These are phyloP conservation scores for Jamesozyma gamospora DNA, from an alignment of 805 yeast species.

Conservation along the genomic window DNA sequence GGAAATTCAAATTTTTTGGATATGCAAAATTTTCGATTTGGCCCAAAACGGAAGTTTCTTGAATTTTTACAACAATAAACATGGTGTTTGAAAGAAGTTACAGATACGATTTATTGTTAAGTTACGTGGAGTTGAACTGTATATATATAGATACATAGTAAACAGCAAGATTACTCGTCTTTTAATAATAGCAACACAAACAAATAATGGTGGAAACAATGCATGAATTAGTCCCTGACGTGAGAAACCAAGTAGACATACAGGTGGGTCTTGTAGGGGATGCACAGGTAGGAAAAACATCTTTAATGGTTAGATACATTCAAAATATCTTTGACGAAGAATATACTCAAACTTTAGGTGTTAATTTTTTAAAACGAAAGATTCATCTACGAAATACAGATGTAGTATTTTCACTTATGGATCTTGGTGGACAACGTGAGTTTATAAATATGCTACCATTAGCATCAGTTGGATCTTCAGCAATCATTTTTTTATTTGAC, in stretches of 20 bases:
- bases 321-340: slow-evolving; percentile 87
- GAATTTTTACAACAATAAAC: neutral
- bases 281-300: slow-evolving; percentile 92
- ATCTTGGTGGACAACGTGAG: slow-evolving; percentile 90
- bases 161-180: neutral
- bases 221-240: neutral
- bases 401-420: slow-evolving; percentile 89
- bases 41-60: slow-evolving; percentile 1
- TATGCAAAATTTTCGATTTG: neutral
- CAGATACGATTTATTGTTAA: too few relatives aligned
- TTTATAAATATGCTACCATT: slow-evolving; percentile 92
- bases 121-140: too few relatives aligned
- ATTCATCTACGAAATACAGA: slow-evolving; percentile 78
- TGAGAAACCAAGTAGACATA: slow-evolving; percentile 25
- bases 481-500: slow-evolving; percentile 83
- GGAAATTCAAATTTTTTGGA: neutral
- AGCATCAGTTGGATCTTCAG: slow-evolving; percentile 86
- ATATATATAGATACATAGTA: neutral
- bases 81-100: too few relatives aligned
- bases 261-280: slow-evolving; percentile 93
- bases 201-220: neutral
- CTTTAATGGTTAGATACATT: slow-evolving; percentile 94
- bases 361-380: slow-evolving; percentile 86
- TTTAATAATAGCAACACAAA: too few relatives aligned
- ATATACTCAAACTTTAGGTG: slow-evolving; percentile 90